phyloP scores from a whole-genome alignment of 2,329 filamentous ascomycete genomes.

The Stromatinia cepivora region DNA sequence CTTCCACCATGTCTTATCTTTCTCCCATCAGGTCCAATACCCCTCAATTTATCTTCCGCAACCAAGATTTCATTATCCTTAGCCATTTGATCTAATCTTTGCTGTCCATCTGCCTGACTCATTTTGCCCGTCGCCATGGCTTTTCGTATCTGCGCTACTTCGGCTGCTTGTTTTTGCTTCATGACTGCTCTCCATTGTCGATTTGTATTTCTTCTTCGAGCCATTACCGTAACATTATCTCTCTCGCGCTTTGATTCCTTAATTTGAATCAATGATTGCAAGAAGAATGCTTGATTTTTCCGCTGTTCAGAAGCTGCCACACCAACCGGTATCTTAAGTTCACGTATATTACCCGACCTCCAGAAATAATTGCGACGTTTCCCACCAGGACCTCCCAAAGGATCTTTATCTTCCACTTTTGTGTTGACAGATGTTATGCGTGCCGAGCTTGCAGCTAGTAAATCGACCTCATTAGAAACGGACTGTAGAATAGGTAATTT shows the following conservation, averaged over 20 bases:
- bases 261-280: constrained; percentile 64
- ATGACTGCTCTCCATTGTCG: constrained; percentile 30
- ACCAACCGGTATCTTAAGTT: constrained; percentile 30
- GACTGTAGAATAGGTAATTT: constrained; percentile 51
- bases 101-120: constrained; percentile 17
- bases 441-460: constrained; percentile 69
- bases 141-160: constrained; percentile 29
- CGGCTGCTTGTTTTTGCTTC: constrained; percentile 26
- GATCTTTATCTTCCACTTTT: constrained; percentile 16
- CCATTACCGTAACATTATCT: constrained; percentile 64
- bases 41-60: constrained; percentile 17
- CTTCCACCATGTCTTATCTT: constrained; percentile 16
- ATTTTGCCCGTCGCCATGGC: constrained; percentile 26
- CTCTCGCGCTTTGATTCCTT: constrained; percentile 65
- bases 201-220: constrained; percentile 41
- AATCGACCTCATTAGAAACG: constrained; percentile 61
- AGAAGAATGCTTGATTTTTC: constrained; percentile 54
- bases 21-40: constrained; percentile 14
- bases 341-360: constrained; percentile 15
- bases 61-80: constrained; percentile 25
- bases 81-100: constrained; percentile 32
- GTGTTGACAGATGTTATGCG: constrained; percentile 63
- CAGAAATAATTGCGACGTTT: constrained; percentile 12
- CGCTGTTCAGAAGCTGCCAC: constrained; percentile 38
- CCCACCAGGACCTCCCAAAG: constrained; percentile 10